Evolutionary conservation across 2,329 filamentous ascomycete species (phyloP).

Genomic region (Venturia nashicola): DNA sequence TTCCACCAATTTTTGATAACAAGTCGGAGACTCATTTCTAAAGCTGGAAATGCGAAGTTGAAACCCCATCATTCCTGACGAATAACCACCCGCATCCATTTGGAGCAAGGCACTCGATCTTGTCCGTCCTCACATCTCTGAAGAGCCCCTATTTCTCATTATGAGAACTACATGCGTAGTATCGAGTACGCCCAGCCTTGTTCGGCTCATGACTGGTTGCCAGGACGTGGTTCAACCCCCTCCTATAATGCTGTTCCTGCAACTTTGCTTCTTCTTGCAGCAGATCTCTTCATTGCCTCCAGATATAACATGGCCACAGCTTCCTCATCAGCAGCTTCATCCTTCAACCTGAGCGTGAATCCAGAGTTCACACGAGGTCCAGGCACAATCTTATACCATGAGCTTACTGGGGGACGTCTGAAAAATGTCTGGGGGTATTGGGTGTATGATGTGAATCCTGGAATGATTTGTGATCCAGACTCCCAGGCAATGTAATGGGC

Average conservation of each 20-base stretch:
- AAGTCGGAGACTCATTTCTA: not conserved
- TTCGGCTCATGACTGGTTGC: not conserved
- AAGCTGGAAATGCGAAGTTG: too few species aligned
- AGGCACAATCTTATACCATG: not conserved
- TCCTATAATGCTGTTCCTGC: not conserved
- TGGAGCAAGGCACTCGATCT: not conserved
- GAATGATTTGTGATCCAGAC: not conserved
- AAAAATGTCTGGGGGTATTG: not conserved
- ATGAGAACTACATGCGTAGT: not conserved
- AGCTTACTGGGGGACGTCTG: not conserved
- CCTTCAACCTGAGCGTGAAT: not conserved
- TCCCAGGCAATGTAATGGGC: not conserved
- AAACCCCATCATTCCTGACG: not conserved
- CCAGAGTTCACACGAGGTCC: not conserved
- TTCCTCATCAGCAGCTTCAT: not conserved
- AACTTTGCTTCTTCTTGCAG: not conserved
- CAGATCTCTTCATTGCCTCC: not conserved
- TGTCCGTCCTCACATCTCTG: too few species aligned
- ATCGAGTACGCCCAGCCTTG: not conserved
- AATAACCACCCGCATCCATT: not conserved
- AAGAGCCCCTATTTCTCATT: not conserved
- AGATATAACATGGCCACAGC: not conserved
- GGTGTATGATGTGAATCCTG: not conserved
- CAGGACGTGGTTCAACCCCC: not conserved
- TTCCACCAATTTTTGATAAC: not conserved